Conservation (phyloP, 208 protist genomes). For the Porcisia deanei region DNA sequence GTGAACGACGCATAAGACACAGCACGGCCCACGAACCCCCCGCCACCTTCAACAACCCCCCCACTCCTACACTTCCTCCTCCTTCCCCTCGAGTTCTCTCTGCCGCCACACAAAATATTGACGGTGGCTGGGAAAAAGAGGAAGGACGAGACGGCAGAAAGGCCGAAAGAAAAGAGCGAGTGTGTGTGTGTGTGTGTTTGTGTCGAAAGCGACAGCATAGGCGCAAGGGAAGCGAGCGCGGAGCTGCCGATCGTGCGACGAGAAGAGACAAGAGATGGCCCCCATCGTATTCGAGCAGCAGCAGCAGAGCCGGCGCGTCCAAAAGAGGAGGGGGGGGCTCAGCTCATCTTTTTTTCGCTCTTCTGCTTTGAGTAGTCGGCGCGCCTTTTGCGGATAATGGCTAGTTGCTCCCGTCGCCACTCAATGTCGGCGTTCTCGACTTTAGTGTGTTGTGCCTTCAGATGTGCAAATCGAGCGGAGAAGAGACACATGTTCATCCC, state of each 20-base stretch:
- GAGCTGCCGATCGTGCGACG: constrained; percentile 1
- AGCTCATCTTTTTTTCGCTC: constrained; percentile 30
- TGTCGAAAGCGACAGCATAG: background rate
- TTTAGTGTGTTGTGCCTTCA: constrained; percentile 11
- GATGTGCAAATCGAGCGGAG: constrained; percentile 14
- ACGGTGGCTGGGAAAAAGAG: too few species aligned
- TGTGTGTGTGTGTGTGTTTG: background rate
- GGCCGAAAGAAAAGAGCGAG: too few species aligned
- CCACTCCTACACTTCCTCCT: too few species aligned
- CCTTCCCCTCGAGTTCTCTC: too few species aligned
- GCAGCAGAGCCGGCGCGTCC: background rate
- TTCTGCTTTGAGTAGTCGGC: constrained; percentile 33
- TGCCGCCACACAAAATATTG: too few species aligned
- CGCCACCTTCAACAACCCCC: too few species aligned
- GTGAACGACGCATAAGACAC: background rate
- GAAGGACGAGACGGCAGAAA: too few species aligned
- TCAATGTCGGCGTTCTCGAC: constrained; percentile 18
- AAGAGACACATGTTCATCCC: constrained; percentile 33
- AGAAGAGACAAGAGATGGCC: constrained; percentile 3
- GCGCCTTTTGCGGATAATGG: constrained; percentile 38
- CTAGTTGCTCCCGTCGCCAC: constrained; percentile 31
- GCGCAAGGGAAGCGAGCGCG: background rate
- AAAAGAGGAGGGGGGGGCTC: background rate
- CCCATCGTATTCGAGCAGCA: background rate
- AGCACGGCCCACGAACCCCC: too few species aligned